Base-by-base conservation (phyloP, 2,329 filamentous ascomycete species). In the Mariannaea sp. region DNA sequence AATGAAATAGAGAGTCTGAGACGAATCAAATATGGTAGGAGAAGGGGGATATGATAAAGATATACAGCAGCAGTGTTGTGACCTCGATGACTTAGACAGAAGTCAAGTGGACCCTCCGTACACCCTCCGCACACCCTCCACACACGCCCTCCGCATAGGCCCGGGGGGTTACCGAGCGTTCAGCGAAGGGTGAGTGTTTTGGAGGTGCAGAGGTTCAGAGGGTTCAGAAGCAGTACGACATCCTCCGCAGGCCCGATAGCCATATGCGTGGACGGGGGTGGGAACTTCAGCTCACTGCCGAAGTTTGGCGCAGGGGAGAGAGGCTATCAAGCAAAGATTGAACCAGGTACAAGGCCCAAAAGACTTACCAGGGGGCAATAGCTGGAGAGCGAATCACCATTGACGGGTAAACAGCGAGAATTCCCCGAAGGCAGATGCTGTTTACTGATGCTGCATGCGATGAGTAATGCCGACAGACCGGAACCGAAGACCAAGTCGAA, bases 51-150 rank as follows among this genome's bases (percentile, higher is more conserved):
- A 60, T 42, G 53, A 52, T 49, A 53, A 51, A 54, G 53, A 65
- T 66, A 66, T 66, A 66, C 60, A 66, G 59, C 53, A 62, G 55
- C 56, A 22, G 43, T 30, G 49, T 43, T 57, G 60, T 62, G 64
- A 64, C 62, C 58, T 55, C 46, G 59, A 59, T 66, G 62, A 58
- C 64, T 66, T 65, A 65, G 60, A 66, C 62, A 63, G 58, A 42
- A 65, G 64, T 66, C 64, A 66, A 66, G 62, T 62, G 64, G 63
- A 60, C 62, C 62, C 54, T 60, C 53, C 61, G 49, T 59, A 65
- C 60, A 38, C 55, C 57, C 59, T 60, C 49, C 56, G 29, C 42
- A 50, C 42, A 49, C 22, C 8, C 22, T n/a, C n/a, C n/a, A n/a
- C 22, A 24, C 62, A 65, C 60, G 41, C 55, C 61, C 59, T 62